phyloP scores from a whole-genome alignment of 73 alveolate species.

The Blepharisma japonicum region DNA sequence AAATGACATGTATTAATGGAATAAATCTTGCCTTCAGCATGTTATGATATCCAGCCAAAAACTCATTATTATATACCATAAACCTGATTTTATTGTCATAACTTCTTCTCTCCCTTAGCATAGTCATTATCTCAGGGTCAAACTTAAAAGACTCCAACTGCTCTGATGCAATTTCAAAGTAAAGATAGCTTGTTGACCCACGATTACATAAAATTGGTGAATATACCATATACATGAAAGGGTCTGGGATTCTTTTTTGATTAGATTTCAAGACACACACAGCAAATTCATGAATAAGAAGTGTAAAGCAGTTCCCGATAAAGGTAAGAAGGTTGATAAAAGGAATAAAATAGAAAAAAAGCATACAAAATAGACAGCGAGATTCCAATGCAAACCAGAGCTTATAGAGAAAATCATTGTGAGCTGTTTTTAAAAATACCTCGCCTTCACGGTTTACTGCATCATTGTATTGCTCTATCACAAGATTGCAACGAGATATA shows the following conservation, averaged over 20 bases:
- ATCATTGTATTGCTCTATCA: constrained; percentile 22
- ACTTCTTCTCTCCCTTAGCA: not conserved
- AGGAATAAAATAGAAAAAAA: constrained; percentile 5
- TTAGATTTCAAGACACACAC: not conserved
- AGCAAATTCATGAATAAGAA: not conserved
- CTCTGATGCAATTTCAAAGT: not conserved
- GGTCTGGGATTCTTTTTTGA: not conserved
- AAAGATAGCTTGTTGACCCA: constrained; percentile 4
- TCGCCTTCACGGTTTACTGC: constrained; percentile 20
- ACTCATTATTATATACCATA: constrained; percentile 13
- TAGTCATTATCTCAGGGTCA: not conserved
- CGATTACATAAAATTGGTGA: not conserved
- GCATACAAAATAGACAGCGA: not conserved
- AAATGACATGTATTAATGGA: not conserved
- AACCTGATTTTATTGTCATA: constrained; percentile 4
- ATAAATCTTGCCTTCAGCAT: constrained; percentile 3
- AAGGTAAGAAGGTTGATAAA: not conserved
- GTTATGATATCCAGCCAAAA: constrained; percentile 11
- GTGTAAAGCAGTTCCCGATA: not conserved
- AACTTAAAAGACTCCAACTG: not conserved
- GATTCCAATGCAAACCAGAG: not conserved
- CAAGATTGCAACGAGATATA: constrained; percentile 12
- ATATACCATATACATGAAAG: not conserved
- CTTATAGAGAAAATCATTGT: not conserved
- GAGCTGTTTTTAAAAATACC: constrained; percentile 13